Conservation (phyloP, 1,139 yeast species). For the Pichia sp. region DNA sequence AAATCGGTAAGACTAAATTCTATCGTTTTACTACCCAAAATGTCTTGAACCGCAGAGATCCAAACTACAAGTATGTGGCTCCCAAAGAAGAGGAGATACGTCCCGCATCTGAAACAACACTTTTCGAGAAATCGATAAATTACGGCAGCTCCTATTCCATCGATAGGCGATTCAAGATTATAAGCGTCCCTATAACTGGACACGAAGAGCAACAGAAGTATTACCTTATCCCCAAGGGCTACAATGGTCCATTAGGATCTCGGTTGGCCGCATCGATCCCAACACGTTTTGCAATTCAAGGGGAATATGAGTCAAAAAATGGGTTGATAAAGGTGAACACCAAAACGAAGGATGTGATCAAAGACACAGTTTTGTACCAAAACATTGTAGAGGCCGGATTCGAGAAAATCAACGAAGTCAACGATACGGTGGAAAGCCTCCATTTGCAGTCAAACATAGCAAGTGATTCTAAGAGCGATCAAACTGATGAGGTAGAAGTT, state of each 20-base stretch:
- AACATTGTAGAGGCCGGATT: background rate
- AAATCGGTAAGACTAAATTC: slow-evolving; percentile 68
- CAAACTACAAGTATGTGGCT: slow-evolving; percentile 1
- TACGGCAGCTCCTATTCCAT: slow-evolving; percentile 7
- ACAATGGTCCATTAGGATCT: slow-evolving; percentile 7
- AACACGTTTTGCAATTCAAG: slow-evolving; percentile 1
- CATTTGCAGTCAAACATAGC: background rate
- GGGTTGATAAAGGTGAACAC: slow-evolving; percentile 5
- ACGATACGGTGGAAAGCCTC: background rate
- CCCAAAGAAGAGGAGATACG: background rate
- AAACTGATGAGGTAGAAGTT: background rate
- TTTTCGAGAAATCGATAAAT: slow-evolving; percentile 23
- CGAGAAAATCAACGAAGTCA: background rate
- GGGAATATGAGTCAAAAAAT: slow-evolving; percentile 6
- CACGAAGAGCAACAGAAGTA: background rate
- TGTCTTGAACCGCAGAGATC: slow-evolving; percentile 28
- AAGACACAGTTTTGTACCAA: slow-evolving; percentile 5
- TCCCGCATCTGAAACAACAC: slow-evolving; percentile 4
- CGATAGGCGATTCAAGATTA: slow-evolving; percentile 10
- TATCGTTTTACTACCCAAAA: slow-evolving; percentile 55
- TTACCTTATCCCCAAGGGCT: slow-evolving; percentile 10
- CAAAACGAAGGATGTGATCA: background rate
- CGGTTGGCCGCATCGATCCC: background rate
- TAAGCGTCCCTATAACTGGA: background rate
- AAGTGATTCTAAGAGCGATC: background rate